phyloP scores from a whole-genome alignment of 345 rosid species.

The Ceriops zippeliana region DNA sequence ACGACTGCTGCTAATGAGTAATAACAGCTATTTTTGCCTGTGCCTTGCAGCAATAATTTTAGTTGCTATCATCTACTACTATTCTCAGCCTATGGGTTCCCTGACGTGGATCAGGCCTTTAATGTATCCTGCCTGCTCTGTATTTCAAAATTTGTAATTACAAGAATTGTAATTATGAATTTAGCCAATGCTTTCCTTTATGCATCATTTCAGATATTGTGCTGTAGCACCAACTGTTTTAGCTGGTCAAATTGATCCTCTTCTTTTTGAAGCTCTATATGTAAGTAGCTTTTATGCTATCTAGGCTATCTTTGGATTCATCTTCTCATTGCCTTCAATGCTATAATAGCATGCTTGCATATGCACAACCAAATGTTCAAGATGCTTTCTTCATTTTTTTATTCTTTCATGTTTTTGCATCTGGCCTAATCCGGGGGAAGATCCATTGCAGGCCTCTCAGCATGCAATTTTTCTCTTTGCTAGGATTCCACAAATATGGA shows the following conservation, averaged over 20 bases:
- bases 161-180: conserved; percentile 7
- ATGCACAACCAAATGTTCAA: not conserved
- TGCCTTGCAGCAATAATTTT: conserved; percentile 58
- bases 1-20: not conserved
- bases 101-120: conserved; percentile 57
- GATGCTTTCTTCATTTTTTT: not conserved
- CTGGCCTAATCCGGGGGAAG: conserved; percentile 5
- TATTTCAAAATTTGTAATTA: not conserved
- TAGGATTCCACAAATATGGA: conserved; percentile 90
- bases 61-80: conserved; percentile 62
- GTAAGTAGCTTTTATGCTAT: conserved; percentile 38
- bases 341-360: not conserved
- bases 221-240: conserved; percentile 79
- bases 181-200: conserved; percentile 25
- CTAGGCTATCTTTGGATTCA: conserved; percentile 1
- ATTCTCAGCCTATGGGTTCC: conserved; percentile 48
- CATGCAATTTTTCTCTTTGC: conserved; percentile 90
- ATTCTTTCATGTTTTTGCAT: not conserved
- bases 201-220: conserved; percentile 53
- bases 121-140: conserved; percentile 50
- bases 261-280: conserved; percentile 87
- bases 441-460: conserved; percentile 73
- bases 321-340: not conserved
- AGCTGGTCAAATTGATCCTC: conserved; percentile 74
- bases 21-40: conserved; percentile 8